Evolutionary conservation across 208 protist species (phyloP).

Genomic region (Leishmania tropica): DNA sequence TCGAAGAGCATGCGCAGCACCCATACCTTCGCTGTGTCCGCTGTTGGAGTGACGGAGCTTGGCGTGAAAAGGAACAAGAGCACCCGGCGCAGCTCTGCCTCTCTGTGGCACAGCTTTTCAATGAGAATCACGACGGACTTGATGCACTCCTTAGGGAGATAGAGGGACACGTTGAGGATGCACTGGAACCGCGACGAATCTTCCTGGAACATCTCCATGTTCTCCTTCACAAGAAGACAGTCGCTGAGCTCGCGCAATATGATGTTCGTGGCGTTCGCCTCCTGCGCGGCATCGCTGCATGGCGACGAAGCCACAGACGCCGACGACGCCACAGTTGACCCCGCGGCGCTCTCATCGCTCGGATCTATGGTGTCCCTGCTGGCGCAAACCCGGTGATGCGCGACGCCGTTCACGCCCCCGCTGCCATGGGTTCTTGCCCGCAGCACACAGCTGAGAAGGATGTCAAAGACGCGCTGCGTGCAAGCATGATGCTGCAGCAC

Average conservation of each 20-base stretch:
- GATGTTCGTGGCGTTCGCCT: conserved; percentile 43
- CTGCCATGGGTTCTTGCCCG: conserved; percentile 12
- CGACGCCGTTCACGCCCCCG: conserved; percentile 11
- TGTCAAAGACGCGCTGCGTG: conserved; percentile 70
- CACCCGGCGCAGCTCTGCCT: conserved; percentile 59
- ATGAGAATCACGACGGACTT: conserved; percentile 77
- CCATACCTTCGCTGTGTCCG: conserved; percentile 69
- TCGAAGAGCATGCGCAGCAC: conserved; percentile 92
- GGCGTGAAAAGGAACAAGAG: conserved; percentile 67
- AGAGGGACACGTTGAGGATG: conserved; percentile 54
- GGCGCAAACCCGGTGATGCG: background rate
- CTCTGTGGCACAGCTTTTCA: conserved; percentile 85
- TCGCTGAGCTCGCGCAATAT: conserved; percentile 90
- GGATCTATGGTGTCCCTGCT: conserved; percentile 1
- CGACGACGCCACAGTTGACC: conserved; percentile 4
- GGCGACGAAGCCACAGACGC: background rate
- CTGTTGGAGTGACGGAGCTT: conserved; percentile 23
- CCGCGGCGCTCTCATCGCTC: conserved; percentile 11
- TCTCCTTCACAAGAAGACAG: conserved; percentile 60
- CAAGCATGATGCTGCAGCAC: conserved; percentile 62
- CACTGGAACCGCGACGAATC: conserved; percentile 56
- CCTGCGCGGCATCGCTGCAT: conserved; percentile 3
- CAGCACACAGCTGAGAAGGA: conserved; percentile 66
- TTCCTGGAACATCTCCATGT: conserved; percentile 63
- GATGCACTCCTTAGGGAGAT: conserved; percentile 74